A percentile compares a stretch with the other conserved stretches of the same genome.
Evolutionary conservation across 139 green algal species (phyloP).

Genomic region (Nannochloris sp.): DNA sequence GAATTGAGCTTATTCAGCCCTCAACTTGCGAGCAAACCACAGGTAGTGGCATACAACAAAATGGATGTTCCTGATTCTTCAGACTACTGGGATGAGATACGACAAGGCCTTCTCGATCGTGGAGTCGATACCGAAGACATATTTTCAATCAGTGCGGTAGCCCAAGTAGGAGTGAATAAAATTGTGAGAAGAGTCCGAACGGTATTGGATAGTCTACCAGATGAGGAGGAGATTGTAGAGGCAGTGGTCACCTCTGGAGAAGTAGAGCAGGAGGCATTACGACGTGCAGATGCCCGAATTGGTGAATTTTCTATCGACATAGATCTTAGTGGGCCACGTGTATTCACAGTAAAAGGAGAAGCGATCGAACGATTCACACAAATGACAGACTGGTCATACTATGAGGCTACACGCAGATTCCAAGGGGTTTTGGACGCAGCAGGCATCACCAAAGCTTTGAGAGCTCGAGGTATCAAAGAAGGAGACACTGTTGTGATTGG

Average conservation of each 20-base stretch:
- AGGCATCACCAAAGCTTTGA: slow-evolving; percentile 54
- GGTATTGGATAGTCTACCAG: slow-evolving; percentile 46
- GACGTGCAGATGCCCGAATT: slow-evolving; percentile 30
- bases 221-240: slow-evolving; percentile 1
- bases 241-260: slow-evolving; percentile 5
- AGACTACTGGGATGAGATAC: slow-evolving; percentile 67
- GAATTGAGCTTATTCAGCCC: slow-evolving; percentile 93
- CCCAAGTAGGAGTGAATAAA: slow-evolving; percentile 36
- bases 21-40: slow-evolving; percentile 69
- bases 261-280: slow-evolving; percentile 16
- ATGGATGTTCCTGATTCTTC: slow-evolving; percentile 83
- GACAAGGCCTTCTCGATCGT: slow-evolving; percentile 42
- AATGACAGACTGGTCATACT: slow-evolving; percentile 96
- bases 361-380: slow-evolving; percentile 74
- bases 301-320: slow-evolving; percentile 62
- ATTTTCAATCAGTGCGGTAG: slow-evolving; percentile 40
- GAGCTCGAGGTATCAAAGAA: slow-evolving; percentile 39
- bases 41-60: slow-evolving; percentile 81
- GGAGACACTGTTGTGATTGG: slow-evolving; percentile 75
- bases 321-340: slow-evolving; percentile 18
- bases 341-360: slow-evolving; percentile 22
- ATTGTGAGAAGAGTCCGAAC: slow-evolving; percentile 51
- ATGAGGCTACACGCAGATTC: slow-evolving; percentile 68
- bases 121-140: slow-evolving; percentile 18
- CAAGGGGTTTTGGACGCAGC: slow-evolving; percentile 50